Conservation (phyloP, 1,284 basidiomycete genomes). For the Fomitiporia mediterranea region DNA sequence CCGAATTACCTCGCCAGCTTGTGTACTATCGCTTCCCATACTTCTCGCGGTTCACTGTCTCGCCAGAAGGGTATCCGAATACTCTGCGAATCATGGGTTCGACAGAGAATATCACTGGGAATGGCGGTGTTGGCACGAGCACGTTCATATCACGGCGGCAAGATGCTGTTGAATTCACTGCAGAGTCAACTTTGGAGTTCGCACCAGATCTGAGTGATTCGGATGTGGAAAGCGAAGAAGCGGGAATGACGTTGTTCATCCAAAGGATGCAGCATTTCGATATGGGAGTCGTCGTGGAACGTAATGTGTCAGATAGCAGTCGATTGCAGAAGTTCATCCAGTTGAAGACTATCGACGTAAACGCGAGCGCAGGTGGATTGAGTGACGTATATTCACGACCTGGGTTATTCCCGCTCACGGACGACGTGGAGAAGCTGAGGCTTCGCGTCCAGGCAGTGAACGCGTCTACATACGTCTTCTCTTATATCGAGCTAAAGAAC, state of each 20-base stretch:
- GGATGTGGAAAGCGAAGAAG: conserved; percentile 20
- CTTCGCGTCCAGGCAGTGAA: conserved; percentile 20
- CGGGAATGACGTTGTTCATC: conserved; percentile 22
- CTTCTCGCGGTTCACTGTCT: conserved; percentile 26
- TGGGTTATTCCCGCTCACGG: conserved; percentile 9
- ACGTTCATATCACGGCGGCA: conserved; percentile 22
- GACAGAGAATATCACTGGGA: conserved; percentile 28
- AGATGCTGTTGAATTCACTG: conserved; percentile 21
- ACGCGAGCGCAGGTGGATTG: conserved; percentile 15
- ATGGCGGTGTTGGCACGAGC: conserved; percentile 18
- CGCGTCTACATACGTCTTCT: conserved; percentile 20
- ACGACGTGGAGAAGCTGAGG: neutral
- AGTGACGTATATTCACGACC: conserved; percentile 17
- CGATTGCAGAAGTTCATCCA: conserved; percentile 13
- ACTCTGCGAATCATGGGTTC: conserved; percentile 28
- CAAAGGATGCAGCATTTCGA: conserved; percentile 23
- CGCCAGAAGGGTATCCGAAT: conserved; percentile 25
- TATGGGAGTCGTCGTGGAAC: conserved; percentile 17
- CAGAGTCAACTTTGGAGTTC: conserved; percentile 14
- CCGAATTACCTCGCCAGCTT: conserved; percentile 28
- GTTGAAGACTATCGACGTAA: conserved; percentile 19
- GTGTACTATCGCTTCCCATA: conserved; percentile 30
- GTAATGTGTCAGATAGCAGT: neutral
- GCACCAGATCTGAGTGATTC: neutral
- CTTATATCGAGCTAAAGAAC: conserved; percentile 11